Percentiles rank a stretch among this genome's conserved stretches.
phyloP scores from a whole-genome alignment of 257 asterid genomes.

The Misopates orontium region DNA sequence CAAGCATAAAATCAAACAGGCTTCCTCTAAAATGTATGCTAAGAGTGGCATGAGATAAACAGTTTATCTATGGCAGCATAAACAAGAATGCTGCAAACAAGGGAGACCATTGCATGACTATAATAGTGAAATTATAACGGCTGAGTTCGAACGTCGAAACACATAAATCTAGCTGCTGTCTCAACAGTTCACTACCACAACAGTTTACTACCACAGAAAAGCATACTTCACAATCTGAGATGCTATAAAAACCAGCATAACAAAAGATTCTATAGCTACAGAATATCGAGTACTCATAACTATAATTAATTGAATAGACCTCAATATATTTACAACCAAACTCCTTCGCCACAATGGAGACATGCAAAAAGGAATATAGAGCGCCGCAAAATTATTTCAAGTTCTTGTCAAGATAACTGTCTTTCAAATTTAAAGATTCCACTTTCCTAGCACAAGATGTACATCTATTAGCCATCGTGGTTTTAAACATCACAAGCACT shows the following conservation, averaged over 20 bases:
- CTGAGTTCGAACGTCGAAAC: too few relatives aligned
- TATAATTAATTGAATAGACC: too few relatives aligned
- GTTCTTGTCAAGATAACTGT: background rate
- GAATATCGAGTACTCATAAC: background rate
- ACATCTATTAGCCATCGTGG: conserved; percentile 20
- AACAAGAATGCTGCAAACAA: background rate
- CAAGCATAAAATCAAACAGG: too few relatives aligned
- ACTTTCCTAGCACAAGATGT: background rate
- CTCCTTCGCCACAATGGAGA: background rate
- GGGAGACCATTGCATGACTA: background rate
- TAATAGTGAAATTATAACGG: background rate
- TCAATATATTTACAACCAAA: background rate
- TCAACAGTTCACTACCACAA: too few relatives aligned
- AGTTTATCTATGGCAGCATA: background rate
- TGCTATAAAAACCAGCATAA: too few relatives aligned
- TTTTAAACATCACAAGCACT: conserved; percentile 24
- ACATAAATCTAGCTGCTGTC: too few relatives aligned
- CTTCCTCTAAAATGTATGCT: too few relatives aligned
- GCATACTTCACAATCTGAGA: too few relatives aligned
- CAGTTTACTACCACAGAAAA: too few relatives aligned
- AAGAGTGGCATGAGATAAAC: too few relatives aligned
- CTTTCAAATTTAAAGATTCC: background rate
- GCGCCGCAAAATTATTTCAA: background rate
- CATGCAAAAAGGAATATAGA: conserved; percentile 1
- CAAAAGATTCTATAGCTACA: background rate